Base-by-base conservation (phyloP, 257 asterid genomes). In the Misopates orontium region DNA sequence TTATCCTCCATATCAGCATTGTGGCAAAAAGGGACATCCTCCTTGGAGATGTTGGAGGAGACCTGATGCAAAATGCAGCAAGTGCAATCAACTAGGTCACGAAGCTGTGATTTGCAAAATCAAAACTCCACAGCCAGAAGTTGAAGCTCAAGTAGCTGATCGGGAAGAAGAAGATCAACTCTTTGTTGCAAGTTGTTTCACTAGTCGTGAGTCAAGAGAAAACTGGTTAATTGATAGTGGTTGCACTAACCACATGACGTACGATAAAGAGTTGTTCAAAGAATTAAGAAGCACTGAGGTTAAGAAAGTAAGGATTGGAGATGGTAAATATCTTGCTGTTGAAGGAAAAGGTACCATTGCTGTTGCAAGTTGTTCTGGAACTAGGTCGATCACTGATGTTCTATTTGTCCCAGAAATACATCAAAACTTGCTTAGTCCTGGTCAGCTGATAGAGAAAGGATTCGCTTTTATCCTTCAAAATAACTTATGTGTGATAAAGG, bases 31-130 rank as follows among this genome's bases (percentile, higher is more conserved):
- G 10, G 40, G 52, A 8, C 71, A 66, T 66, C 62, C 62, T 0
- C 71, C 52, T 22, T 53, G 52, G 8, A 66, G 36, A 14, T 66
- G 71, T 40, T 66, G 52, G 71, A 31, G 39, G n/a, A 66, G 52
- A 9, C 62, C 53, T 16, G 71, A 66, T 23, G 40, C 16, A 0
- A 39, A 36, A 17, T 66, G 62, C 21, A 39, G 2, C 8, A 52
- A 14, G 20, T 66, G 53, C 52, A 14, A 19, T 0, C n/a, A n/a
- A n/a, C n/a, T n/a, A n/a, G n/a, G n/a, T n/a, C n/a, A n/a, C n/a
- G n/a, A n/a, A n/a, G n/a, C n/a, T n/a, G n/a, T n/a, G n/a, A n/a
- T n/a, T n/a, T n/a, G n/a, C n/a, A n/a, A n/a, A n/a, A n/a, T n/a
- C n/a, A 64, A 25, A 1, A 3, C 0, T n/a, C 57, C 45, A 19